These are phyloP conservation scores for Artomyces pyxidatus DNA, from an alignment of 768 basidiomycete genomes.

Conservation along the genomic window DNA sequence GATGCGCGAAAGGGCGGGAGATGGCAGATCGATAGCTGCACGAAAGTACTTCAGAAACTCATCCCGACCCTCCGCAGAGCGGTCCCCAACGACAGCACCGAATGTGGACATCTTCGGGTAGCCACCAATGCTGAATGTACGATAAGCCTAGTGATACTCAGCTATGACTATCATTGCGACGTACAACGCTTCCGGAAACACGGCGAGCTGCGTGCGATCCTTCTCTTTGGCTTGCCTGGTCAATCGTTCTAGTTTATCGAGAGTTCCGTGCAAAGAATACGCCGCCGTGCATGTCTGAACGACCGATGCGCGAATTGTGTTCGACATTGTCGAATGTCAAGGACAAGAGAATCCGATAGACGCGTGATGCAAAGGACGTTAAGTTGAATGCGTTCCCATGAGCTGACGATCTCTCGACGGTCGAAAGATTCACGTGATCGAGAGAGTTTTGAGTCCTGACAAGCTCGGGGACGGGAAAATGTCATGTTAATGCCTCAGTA, in stretches of 20 bases:
- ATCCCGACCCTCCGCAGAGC: constrained; percentile 43
- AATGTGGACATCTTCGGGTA: constrained; percentile 54
- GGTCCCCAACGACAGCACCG: constrained; percentile 41
- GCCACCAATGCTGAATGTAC: constrained; percentile 39
- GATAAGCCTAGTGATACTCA: background rate
- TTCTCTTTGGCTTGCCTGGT: constrained; percentile 37
- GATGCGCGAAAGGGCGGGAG: constrained; percentile 37
- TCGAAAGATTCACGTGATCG: too few relatives aligned
- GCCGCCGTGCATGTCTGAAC: constrained; percentile 42
- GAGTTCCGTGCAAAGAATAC: constrained; percentile 37
- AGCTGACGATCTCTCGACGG: background rate
- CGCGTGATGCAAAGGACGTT: background rate
- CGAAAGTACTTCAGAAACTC: constrained; percentile 48
- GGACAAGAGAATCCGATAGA: too few relatives aligned
- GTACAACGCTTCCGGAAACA: constrained; percentile 55
- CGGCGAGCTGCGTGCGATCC: constrained; percentile 39
- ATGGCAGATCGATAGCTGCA: constrained; percentile 51
- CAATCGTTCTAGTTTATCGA: constrained; percentile 40
- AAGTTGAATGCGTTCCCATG: background rate
- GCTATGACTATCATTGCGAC: too few relatives aligned
- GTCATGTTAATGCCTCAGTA: too few relatives aligned
- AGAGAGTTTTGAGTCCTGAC: too few relatives aligned
- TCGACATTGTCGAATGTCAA: constrained; percentile 9
- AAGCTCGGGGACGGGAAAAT: too few relatives aligned
- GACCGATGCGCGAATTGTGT: constrained; percentile 40